phyloP scores from a whole-genome alignment of 2,329 filamentous ascomycete genomes.

The Harringtonia lauricola region DNA sequence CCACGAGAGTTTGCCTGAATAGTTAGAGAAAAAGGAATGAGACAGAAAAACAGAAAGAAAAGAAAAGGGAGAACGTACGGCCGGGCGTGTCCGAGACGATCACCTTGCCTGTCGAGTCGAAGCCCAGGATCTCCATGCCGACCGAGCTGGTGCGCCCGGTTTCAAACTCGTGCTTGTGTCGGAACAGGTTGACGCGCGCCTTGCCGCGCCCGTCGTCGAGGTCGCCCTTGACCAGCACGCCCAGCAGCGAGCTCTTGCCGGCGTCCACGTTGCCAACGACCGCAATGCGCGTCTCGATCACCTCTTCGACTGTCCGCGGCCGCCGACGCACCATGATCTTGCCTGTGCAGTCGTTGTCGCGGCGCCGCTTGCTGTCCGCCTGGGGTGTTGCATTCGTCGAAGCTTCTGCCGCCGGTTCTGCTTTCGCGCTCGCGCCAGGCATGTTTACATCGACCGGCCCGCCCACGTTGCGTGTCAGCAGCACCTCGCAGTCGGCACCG shows the following conservation, averaged over 20 bases:
- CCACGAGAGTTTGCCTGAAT: constrained; percentile 63
- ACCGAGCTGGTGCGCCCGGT: constrained; percentile 92
- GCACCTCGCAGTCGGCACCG: constrained; percentile 65
- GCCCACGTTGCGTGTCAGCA: constrained; percentile 86
- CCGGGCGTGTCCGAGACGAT: constrained; percentile 74
- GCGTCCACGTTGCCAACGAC: constrained; percentile 97
- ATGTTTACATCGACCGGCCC: constrained; percentile 60
- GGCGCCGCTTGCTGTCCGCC: constrained; percentile 46
- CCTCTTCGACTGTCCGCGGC: constrained; percentile 66
- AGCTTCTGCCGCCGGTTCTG: background rate
- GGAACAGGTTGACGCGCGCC: constrained; percentile 88
- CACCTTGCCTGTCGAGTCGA: constrained; percentile 76
- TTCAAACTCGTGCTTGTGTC: constrained; percentile 97
- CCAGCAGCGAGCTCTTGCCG: constrained; percentile 91
- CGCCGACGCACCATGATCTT: constrained; percentile 74
- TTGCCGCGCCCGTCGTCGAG: constrained; percentile 91
- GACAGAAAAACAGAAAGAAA: background rate
- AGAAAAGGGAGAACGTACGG: constrained; percentile 43
- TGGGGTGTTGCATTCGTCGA: too few species aligned
- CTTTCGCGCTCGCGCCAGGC: background rate
- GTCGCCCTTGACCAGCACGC: constrained; percentile 88
- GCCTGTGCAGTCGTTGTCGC: constrained; percentile 62
- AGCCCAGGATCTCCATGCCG: constrained; percentile 98
- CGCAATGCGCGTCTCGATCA: constrained; percentile 91
- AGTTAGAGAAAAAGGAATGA: background rate